phyloP scores from a whole-genome alignment of 2,329 filamentous ascomycete species.

The Botrytis fabae region DNA sequence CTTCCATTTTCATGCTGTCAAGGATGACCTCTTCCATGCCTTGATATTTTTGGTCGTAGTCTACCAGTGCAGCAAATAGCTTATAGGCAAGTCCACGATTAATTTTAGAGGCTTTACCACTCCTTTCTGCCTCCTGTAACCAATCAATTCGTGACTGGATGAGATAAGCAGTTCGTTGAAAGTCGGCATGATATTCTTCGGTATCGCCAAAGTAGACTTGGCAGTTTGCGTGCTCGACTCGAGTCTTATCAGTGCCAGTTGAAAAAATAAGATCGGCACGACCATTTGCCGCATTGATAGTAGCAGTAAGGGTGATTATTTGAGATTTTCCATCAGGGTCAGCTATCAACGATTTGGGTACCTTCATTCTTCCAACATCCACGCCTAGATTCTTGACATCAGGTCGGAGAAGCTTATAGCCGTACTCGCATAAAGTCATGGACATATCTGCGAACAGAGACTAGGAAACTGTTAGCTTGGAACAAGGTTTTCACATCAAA shows the following conservation, averaged over 20 bases:
- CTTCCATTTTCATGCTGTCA: conserved; percentile 49
- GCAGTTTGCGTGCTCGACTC: conserved; percentile 19
- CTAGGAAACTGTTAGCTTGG: conserved; percentile 31
- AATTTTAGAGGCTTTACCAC: conserved; percentile 64
- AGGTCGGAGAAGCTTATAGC: conserved; percentile 46
- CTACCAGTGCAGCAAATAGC: conserved; percentile 58
- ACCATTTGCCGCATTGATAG: conserved; percentile 57
- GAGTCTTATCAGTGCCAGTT: conserved; percentile 46
- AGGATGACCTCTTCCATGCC: conserved; percentile 62
- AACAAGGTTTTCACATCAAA: not conserved
- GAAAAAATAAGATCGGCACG: conserved; percentile 58
- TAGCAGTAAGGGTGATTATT: conserved; percentile 57
- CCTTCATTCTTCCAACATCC: conserved; percentile 66
- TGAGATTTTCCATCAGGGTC: conserved; percentile 31
- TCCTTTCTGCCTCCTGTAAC: conserved; percentile 21
- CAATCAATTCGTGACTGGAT: conserved; percentile 22
- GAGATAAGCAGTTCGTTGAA: conserved; percentile 22
- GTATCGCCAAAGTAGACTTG: conserved; percentile 19
- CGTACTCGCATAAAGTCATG: conserved; percentile 56
- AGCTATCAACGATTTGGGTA: conserved; percentile 68
- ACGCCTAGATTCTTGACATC: conserved; percentile 45
- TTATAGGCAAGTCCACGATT: conserved; percentile 71
- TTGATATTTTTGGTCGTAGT: conserved; percentile 55
- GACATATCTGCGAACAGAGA: conserved; percentile 61
- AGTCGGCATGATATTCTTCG: conserved; percentile 17